These are phyloP conservation scores for Plasmodium cynomolgi DNA, from an alignment of 169 alveolate species.

Conservation along the genomic window DNA sequence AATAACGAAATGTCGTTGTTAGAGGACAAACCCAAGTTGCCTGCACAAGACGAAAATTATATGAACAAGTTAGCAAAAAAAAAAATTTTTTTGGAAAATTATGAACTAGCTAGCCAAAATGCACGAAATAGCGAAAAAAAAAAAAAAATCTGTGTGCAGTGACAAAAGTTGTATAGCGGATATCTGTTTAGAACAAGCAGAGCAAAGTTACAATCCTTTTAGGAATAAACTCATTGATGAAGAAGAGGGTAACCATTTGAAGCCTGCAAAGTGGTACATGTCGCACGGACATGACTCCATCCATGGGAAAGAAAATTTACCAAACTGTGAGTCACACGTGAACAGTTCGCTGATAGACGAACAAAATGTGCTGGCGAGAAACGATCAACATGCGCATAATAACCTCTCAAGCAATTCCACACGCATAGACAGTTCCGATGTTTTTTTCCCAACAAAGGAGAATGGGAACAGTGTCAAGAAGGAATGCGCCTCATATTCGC, in stretches of 20 bases:
- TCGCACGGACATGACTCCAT: background rate
- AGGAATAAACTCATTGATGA: background rate
- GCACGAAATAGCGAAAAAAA: background rate
- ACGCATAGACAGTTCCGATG: background rate
- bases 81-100: background rate
- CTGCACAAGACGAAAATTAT: background rate
- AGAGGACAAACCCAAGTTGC: background rate
- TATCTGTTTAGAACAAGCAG: background rate
- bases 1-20: constrained; percentile 3
- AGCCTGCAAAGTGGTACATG: background rate
- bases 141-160: constrained; percentile 3
- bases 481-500: background rate
- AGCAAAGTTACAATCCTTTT: background rate
- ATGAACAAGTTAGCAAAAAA: constrained; percentile 6
- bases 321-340: background rate
- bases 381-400: background rate
- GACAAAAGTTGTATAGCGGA: background rate
- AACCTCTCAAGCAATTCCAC: background rate
- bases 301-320: background rate
- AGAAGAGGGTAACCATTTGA: background rate
- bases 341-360: background rate
- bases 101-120: constrained; percentile 56
- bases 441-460: background rate
- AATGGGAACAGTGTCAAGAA: background rate
- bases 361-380: background rate